Evolutionary conservation across 345 rosid species (phyloP).

Genomic region (Stellera chamaejasme): DNA sequence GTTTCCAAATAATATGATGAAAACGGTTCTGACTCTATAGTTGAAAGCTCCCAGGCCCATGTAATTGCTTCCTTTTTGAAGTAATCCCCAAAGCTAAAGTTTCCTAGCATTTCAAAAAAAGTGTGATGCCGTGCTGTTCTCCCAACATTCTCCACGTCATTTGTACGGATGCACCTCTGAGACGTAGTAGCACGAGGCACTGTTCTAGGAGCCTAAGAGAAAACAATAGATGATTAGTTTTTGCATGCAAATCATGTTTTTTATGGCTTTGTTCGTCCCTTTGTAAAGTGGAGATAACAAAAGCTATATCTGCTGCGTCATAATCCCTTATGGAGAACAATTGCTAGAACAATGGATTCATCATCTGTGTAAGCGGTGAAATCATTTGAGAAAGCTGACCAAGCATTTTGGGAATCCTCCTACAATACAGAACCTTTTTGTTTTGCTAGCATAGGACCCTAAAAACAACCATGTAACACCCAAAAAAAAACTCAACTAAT

Average conservation of each 20-base stretch:
- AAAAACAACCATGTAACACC: too few relatives aligned
- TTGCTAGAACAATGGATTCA: too few relatives aligned
- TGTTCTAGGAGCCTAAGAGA: constrained; percentile 62
- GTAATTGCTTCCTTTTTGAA: constrained; percentile 84
- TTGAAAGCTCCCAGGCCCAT: constrained; percentile 99
- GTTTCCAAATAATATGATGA: constrained; percentile 4
- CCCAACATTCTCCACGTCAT: constrained; percentile 95
- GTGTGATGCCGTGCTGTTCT: constrained; percentile 84
- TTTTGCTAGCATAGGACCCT: too few relatives aligned
- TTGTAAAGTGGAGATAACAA: too few relatives aligned
- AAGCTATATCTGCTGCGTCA: background rate
- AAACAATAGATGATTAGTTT: constrained; percentile 2
- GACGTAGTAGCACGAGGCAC: constrained; percentile 82
- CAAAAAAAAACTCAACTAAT: too few relatives aligned
- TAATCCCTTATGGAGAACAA: too few relatives aligned
- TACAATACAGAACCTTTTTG: too few relatives aligned
- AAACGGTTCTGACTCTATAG: constrained; percentile 45
- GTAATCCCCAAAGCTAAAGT: constrained; percentile 96
- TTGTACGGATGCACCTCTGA: constrained; percentile 89
- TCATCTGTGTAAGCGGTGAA: too few relatives aligned
- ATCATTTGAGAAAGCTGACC: too few relatives aligned
- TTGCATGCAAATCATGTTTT: background rate
- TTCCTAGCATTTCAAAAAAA: constrained; percentile 97
- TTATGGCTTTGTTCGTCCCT: too few relatives aligned
- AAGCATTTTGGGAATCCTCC: too few relatives aligned